Percentiles rank a stretch among this genome's conserved stretches.
Conservation (phyloP, 2,329 filamentous ascomycete genomes). For the Blastomyces parvus region DNA sequence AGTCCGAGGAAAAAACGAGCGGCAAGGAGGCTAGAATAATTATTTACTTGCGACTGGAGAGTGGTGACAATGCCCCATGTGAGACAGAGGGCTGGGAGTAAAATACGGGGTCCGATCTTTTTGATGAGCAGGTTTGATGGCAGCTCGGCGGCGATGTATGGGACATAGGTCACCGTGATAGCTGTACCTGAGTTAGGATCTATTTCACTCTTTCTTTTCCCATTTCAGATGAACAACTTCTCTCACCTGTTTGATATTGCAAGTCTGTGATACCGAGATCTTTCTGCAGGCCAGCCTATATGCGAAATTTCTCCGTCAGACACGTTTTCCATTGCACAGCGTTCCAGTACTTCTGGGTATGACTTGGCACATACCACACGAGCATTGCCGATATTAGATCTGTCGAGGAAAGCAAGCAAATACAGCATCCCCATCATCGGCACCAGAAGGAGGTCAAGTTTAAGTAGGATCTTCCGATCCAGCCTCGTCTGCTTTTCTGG, state of each 20-base stretch:
- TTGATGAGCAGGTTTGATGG: slow-evolving; percentile 57
- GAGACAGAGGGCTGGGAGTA: slow-evolving; percentile 49
- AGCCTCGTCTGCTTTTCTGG: background rate
- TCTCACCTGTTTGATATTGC: slow-evolving; percentile 48
- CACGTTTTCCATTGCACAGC: background rate
- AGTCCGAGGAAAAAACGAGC: slow-evolving; percentile 54
- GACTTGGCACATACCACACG: slow-evolving; percentile 42
- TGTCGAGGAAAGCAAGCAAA: slow-evolving; percentile 56
- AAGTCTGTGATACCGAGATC: slow-evolving; percentile 50
- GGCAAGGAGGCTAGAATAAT: slow-evolving; percentile 47
- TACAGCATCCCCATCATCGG: slow-evolving; percentile 45
- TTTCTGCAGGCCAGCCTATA: slow-evolving; percentile 42
- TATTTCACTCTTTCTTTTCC: background rate
- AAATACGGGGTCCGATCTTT: slow-evolving; percentile 50
- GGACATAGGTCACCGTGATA: slow-evolving; percentile 10
- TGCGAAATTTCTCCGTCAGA: background rate
- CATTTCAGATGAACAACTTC: background rate
- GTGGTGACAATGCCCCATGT: slow-evolving; percentile 50
- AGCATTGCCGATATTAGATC: slow-evolving; percentile 65
- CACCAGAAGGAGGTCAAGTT: slow-evolving; percentile 31
- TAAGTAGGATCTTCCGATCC: slow-evolving; percentile 31
- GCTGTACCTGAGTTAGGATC: background rate
- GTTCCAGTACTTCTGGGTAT: background rate
- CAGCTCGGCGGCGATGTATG: slow-evolving; percentile 36
- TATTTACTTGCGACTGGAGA: slow-evolving; percentile 30